Percentiles rank a stretch among this genome's conserved stretches.
phyloP scores from a whole-genome alignment of 2,329 filamentous ascomycete species.

The Periconia sp. region DNA sequence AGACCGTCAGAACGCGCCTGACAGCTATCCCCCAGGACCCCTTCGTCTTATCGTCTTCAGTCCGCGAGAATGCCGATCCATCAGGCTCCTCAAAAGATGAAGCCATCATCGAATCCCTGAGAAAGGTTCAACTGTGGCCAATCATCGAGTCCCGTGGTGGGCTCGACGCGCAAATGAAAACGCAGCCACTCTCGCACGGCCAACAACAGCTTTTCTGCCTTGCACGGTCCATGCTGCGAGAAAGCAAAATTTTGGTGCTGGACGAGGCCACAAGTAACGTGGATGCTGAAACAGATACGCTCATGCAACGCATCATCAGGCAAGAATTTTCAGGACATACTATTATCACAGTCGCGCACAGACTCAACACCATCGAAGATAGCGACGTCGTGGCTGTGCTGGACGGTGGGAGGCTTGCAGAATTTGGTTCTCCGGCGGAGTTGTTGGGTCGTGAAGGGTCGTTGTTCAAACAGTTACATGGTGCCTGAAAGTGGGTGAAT shows the following conservation, averaged over 20 bases:
- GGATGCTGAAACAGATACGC: slow-evolving; percentile 87
- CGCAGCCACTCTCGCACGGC: slow-evolving; percentile 16
- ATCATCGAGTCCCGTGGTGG: slow-evolving; percentile 26
- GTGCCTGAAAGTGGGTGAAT: slow-evolving; percentile 4
- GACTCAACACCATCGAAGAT: slow-evolving; percentile 90
- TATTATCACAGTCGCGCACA: slow-evolving; percentile 91
- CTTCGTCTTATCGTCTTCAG: slow-evolving; percentile 25
- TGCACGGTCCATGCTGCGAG: slow-evolving; percentile 55
- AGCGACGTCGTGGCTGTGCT: slow-evolving; percentile 93
- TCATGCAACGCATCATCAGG: slow-evolving; percentile 90
- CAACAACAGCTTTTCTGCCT: slow-evolving; percentile 63
- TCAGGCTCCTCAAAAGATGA: slow-evolving; percentile 3
- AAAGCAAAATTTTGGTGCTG: slow-evolving; percentile 19
- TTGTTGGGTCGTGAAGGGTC: slow-evolving; percentile 11
- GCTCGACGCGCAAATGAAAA: slow-evolving; percentile 9
- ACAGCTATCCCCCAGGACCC: slow-evolving; percentile 52
- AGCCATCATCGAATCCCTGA: slow-evolving; percentile 3
- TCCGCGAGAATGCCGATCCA: slow-evolving; percentile 14
- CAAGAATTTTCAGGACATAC: slow-evolving; percentile 78
- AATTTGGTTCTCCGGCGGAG: slow-evolving; percentile 61
- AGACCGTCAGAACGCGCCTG: slow-evolving; percentile 44
- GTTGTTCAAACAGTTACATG: slow-evolving; percentile 8
- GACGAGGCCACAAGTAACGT: slow-evolving; percentile 57
- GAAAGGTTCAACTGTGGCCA: slow-evolving; percentile 36
- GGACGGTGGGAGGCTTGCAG: slow-evolving; percentile 82